These are phyloP conservation scores for Colletotrichum sp. DNA, from an alignment of 2,329 filamentous ascomycete species.

Conservation along the genomic window DNA sequence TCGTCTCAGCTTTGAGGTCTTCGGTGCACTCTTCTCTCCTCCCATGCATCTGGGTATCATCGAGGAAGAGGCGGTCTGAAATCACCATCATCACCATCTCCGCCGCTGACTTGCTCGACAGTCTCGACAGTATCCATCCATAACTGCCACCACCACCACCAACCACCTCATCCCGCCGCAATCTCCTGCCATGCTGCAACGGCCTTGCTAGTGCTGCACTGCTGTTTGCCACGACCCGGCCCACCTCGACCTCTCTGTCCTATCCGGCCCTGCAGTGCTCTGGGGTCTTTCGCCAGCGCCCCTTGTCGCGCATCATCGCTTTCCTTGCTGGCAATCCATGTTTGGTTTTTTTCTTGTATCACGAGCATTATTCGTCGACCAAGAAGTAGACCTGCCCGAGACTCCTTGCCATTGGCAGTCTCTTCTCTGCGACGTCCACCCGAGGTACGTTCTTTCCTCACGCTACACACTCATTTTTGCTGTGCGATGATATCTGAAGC, in stretches of 20 bases:
- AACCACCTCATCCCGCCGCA: not conserved
- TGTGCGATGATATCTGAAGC: not conserved
- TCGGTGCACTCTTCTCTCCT: not conserved
- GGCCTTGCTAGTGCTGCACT: constrained; percentile 1
- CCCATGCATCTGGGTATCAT: not conserved
- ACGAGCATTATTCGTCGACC: not conserved
- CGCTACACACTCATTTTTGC: not conserved
- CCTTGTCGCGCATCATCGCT: constrained; percentile 1
- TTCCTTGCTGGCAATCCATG: not conserved
- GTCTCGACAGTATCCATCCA: not conserved
- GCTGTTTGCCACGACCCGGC: not conserved
- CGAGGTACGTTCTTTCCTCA: not conserved
- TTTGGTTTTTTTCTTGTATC: not conserved
- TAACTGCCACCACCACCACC: not conserved
- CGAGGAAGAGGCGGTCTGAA: not conserved
- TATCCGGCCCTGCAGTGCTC: not conserved
- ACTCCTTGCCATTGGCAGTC: not conserved
- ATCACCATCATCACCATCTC: not conserved
- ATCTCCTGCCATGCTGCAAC: constrained; percentile 7
- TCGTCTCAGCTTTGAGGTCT: not conserved
- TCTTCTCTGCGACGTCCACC: not conserved
- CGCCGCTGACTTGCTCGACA: not conserved
- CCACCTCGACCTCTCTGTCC: not conserved
- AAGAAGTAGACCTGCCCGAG: not conserved
- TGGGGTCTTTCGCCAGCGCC: not conserved